Evolutionary conservation across 2,329 filamentous ascomycete genomes (phyloP).

Genomic region (Colletotrichum sp.): DNA sequence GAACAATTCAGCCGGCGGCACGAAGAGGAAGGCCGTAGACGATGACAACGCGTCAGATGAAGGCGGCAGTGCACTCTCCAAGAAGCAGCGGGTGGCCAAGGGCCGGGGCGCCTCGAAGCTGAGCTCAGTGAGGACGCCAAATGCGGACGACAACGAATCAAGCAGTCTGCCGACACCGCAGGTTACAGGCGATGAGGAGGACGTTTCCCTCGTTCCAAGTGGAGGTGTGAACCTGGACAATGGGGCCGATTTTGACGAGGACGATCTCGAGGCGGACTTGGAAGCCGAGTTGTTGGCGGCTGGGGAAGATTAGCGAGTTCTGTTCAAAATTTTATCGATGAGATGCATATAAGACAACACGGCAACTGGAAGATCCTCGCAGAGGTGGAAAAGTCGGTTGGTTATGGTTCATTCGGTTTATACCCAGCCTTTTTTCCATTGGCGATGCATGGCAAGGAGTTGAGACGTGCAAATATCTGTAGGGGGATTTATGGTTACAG

Average conservation of each 20-base stretch:
- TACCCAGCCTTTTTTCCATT: constrained; percentile 20
- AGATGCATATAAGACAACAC: not conserved
- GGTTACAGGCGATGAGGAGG: constrained; percentile 46
- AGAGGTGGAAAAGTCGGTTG: constrained; percentile 10
- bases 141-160: constrained; percentile 37
- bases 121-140: constrained; percentile 47
- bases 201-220: constrained; percentile 24
- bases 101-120: constrained; percentile 50
- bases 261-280: constrained; percentile 61
- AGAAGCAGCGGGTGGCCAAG: constrained; percentile 54
- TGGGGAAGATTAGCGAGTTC: constrained; percentile 26
- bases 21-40: constrained; percentile 22
- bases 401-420: constrained; percentile 21
- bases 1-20: not conserved
- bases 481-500: constrained; percentile 3
- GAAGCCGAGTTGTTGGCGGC: constrained; percentile 67
- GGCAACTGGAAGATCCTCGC: not conserved
- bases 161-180: constrained; percentile 45
- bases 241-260: constrained; percentile 51
- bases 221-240: constrained; percentile 28
- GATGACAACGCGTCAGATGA: constrained; percentile 27
- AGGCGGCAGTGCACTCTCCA: constrained; percentile 41
- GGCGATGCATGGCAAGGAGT: constrained; percentile 24
- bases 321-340: not conserved
- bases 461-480: constrained; percentile 17